These are phyloP conservation scores for Lactarius vividus DNA, from an alignment of 768 basidiomycete genomes.

Conservation along the genomic window DNA sequence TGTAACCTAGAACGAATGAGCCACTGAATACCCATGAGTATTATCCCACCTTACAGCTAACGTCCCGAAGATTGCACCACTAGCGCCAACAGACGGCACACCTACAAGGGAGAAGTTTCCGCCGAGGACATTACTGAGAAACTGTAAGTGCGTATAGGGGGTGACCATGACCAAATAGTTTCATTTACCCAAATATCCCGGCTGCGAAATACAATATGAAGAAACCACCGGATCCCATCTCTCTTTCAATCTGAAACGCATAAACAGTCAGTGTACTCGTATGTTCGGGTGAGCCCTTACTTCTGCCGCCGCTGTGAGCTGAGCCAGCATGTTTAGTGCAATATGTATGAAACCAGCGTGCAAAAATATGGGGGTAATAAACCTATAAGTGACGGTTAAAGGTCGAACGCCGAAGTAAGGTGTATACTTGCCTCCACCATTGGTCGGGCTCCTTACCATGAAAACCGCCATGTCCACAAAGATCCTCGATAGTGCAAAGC, in stretches of 20 bases:
- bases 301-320: conserved; percentile 74
- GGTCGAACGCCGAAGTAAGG: not conserved
- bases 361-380: conserved; percentile 64
- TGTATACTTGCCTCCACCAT: conserved; percentile 46
- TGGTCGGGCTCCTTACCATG: conserved; percentile 47
- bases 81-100: conserved; percentile 85
- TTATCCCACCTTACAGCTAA: conserved; percentile 52
- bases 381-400: conserved; percentile 38
- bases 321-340: conserved; percentile 85
- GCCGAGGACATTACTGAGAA: conserved; percentile 73
- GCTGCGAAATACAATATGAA: conserved; percentile 83
- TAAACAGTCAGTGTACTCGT: conserved; percentile 1
- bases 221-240: conserved; percentile 89
- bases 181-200: conserved; percentile 84
- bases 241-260: conserved; percentile 66
- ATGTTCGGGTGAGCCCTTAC: conserved; percentile 37
- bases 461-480: conserved; percentile 89
- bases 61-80: conserved; percentile 89
- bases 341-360: conserved; percentile 97
- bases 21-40: conserved; percentile 8
- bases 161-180: not conserved
- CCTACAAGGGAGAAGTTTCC: conserved; percentile 92
- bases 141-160: not conserved
- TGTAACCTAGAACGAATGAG: conserved; percentile 47
- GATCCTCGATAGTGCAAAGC: conserved; percentile 71